Conservation (phyloP, 2,329 filamentous ascomycete species). For the Colletotrichum brevisporum region DNA sequence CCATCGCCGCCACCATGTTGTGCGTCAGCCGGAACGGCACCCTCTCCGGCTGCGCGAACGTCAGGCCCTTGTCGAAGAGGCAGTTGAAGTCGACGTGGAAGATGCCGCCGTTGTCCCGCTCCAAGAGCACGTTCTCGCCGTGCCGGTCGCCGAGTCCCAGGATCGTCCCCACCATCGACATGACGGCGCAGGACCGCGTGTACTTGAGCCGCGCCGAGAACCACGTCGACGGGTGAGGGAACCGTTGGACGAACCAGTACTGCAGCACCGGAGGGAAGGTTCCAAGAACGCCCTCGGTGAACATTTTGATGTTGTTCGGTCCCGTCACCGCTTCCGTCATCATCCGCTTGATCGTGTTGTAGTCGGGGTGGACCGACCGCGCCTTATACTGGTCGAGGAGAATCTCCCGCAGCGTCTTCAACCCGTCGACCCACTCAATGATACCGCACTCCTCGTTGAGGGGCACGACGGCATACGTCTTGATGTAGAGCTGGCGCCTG, state of each 20-base stretch:
- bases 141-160: conserved; percentile 94
- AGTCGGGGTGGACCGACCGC: conserved; percentile 79
- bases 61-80: conserved; percentile 97
- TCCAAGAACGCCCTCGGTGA: conserved; percentile 74
- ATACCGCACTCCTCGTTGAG: conserved; percentile 98
- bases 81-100: conserved; percentile 99
- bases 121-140: conserved; percentile 95
- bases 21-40: conserved; percentile 98
- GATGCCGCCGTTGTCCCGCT: conserved; percentile 92
- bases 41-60: conserved; percentile 93
- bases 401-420: conserved; percentile 94
- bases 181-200: conserved; percentile 94
- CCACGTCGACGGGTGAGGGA: conserved; percentile 93
- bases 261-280: conserved; percentile 88
- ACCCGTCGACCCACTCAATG: conserved; percentile 98
- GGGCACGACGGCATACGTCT: conserved; percentile 96
- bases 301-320: conserved; percentile 76
- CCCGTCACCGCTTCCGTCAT: conserved; percentile 74
- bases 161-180: conserved; percentile 99
- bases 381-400: conserved; percentile 83
- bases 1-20: conserved; percentile 99
- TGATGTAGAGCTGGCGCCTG: conserved; percentile 92
- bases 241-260: conserved; percentile 96
- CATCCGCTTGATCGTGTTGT: conserved; percentile 73
- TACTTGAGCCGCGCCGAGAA: conserved; percentile 90